Base-by-base conservation (phyloP, 1,139 yeast species). In the Zygoascus meyerae region DNA sequence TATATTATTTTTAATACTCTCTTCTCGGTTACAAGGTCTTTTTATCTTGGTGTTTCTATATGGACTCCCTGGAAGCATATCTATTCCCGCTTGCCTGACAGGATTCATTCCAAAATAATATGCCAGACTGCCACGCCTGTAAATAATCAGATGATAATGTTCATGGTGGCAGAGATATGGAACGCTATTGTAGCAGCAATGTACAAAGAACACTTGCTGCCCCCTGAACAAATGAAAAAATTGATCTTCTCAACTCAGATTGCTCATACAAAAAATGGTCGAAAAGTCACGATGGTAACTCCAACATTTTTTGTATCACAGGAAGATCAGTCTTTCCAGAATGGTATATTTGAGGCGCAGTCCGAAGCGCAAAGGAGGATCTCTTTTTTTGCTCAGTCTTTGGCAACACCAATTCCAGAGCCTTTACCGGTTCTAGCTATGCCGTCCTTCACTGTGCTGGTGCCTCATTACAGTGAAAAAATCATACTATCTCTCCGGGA, bases 1-100 rank as follows among this genome's bases (percentile, higher is more conserved):
- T 87, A 86, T 60, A 81, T 86, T 53, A 78, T 87, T 42, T 81
- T 87, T 72, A 86, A 83, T 59, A 81, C 92, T 48, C 59, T 83
- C 1, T 81, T 86, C 53, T 86, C 95, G 1, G 76, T 85, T 21
- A 70, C 76, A 2, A 63, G 85, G 30, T 83, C 95, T 0, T 79
- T 84, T 58, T 76, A 79, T 7, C 69, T 79, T 45, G 95, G 95
- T 0, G 81, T 83, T 2, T 86, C 95, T 1, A 78, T 86, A 4
- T 74, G 86, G 67, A 82, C 95, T 0, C 95, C 95, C 0, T 86
- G 95, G 95, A 77, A 83, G 59, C 85, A 85, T 58, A 78, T 84
- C 5, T 87, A 81, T 60, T 74, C 85, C 1, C 70, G 89, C 45
- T 64, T 87, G 36, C 95, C 95, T 0, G 80, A 81, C 52, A 71